phyloP scores from a whole-genome alignment of 208 protist species.

The Leishmania braziliensis region DNA sequence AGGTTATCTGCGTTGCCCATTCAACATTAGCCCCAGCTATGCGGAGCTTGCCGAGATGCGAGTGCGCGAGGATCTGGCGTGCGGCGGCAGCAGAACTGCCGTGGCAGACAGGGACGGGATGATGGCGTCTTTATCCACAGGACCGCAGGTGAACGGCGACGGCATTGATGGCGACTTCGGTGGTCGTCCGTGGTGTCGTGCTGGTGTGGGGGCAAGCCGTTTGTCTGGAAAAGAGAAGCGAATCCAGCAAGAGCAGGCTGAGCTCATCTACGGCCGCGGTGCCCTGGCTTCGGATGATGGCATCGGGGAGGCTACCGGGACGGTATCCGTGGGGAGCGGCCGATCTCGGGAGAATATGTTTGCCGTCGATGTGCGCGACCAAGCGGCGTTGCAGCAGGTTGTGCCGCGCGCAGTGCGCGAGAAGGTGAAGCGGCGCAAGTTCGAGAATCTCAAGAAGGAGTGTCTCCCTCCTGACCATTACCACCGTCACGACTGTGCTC shows the following conservation, averaged over 20 bases:
- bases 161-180: slow-evolving; percentile 23
- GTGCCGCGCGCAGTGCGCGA: slow-evolving; percentile 48
- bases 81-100: not conserved
- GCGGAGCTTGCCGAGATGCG: slow-evolving; percentile 48
- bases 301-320: not conserved
- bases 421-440: slow-evolving; percentile 23
- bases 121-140: not conserved
- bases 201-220: slow-evolving; percentile 58
- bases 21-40: slow-evolving; percentile 55
- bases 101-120: slow-evolving; percentile 27
- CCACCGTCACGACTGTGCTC: not conserved
- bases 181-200: slow-evolving; percentile 63
- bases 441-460: slow-evolving; percentile 20
- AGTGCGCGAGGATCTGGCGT: slow-evolving; percentile 33
- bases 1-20: slow-evolving; percentile 76
- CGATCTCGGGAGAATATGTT: slow-evolving; percentile 32
- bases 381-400: slow-evolving; percentile 49
- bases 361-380: slow-evolving; percentile 39
- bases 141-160: slow-evolving; percentile 10
- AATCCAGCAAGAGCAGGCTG: slow-evolving; percentile 59
- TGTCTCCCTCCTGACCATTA: slow-evolving; percentile 7
- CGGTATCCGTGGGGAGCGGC: not conserved
- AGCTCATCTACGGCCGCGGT: slow-evolving; percentile 62
- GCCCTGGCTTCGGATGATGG: slow-evolving; percentile 18
- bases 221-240: slow-evolving; percentile 58